Evolutionary conservation across 345 rosid genomes (phyloP).

Genomic region (Eutrema yunnanense): DNA sequence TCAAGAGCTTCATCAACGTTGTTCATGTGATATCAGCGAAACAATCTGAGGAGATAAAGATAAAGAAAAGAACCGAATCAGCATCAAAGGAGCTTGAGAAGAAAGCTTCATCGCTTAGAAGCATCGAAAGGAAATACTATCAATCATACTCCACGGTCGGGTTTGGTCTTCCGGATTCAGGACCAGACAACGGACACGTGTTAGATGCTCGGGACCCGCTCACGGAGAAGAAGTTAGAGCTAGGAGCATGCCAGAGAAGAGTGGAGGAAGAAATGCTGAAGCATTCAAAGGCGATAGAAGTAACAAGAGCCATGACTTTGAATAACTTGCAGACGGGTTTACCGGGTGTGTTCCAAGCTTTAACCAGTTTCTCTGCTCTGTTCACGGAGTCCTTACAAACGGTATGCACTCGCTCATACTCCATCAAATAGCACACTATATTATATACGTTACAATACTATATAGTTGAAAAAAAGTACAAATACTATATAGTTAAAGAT

Average conservation of each 20-base stretch:
- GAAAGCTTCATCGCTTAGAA: conserved; percentile 82
- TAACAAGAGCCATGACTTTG: conserved; percentile 85
- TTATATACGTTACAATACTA: conserved; percentile 5
- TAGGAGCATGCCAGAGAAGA: conserved; percentile 76
- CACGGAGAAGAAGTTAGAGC: conserved; percentile 76
- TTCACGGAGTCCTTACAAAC: conserved; percentile 59
- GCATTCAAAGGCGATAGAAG: conserved; percentile 85
- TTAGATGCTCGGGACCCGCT: conserved; percentile 92
- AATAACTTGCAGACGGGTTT: conserved; percentile 87
- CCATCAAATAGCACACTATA: conserved; percentile 50
- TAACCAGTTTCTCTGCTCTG: conserved; percentile 77
- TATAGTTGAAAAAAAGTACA: conserved; percentile 20
- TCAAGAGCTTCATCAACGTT: conserved; percentile 85
- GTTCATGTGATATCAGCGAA: conserved; percentile 72
- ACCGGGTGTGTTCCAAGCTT: conserved; percentile 90
- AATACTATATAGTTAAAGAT: conserved; percentile 1
- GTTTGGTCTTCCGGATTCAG: conserved; percentile 66
- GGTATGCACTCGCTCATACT: conserved; percentile 76
- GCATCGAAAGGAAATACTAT: conserved; percentile 87
- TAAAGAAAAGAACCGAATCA: conserved; percentile 66
- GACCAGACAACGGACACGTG: conserved; percentile 54
- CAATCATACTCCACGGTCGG: conserved; percentile 93
- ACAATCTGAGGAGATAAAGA: conserved; percentile 78
- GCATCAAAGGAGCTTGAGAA: conserved; percentile 89
- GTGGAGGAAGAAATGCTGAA: conserved; percentile 89